Evolutionary conservation across 2,329 filamentous ascomycete species (phyloP).

Genomic region (Sclerotinia subarctica): DNA sequence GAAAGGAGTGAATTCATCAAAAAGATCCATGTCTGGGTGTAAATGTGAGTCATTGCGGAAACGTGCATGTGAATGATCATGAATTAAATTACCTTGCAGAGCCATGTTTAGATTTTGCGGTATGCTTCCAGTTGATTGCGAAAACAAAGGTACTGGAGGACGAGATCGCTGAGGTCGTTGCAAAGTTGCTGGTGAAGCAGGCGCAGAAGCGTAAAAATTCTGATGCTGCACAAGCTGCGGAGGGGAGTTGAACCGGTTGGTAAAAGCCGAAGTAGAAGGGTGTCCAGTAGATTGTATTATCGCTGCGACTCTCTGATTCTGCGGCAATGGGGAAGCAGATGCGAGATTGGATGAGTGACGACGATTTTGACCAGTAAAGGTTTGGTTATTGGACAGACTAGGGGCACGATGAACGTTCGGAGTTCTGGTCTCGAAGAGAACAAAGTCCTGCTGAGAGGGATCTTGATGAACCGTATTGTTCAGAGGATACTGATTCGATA

Average conservation of each 20-base stretch:
- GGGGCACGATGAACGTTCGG: conserved; percentile 37
- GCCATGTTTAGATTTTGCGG: conserved; percentile 50
- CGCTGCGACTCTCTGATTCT: conserved; percentile 58
- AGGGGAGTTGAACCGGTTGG: conserved; percentile 57
- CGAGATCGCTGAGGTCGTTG: conserved; percentile 54
- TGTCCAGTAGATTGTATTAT: conserved; percentile 58
- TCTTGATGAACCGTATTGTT: conserved; percentile 10
- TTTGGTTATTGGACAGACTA: conserved; percentile 38
- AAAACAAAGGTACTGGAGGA: conserved; percentile 71
- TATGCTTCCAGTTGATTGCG: conserved; percentile 55
- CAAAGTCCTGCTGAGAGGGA: conserved; percentile 56
- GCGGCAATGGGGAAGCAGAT: conserved; percentile 47
- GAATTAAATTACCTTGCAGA: conserved; percentile 50
- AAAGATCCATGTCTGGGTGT: conserved; percentile 50
- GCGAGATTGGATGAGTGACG: conserved; percentile 52
- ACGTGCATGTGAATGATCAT: conserved; percentile 24
- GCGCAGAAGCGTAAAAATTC: conserved; percentile 65
- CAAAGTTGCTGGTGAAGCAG: conserved; percentile 57
- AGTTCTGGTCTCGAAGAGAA: conserved; percentile 48
- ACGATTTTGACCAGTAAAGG: conserved; percentile 46
- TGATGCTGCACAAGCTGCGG: conserved; percentile 49
- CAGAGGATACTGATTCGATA: conserved; percentile 33
- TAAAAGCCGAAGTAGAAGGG: conserved; percentile 51
- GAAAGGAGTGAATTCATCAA: conserved; percentile 58
- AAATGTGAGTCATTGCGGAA: conserved; percentile 34